Conservation (phyloP, 2,329 filamentous ascomycete species). For the Epichloe bromicola region DNA sequence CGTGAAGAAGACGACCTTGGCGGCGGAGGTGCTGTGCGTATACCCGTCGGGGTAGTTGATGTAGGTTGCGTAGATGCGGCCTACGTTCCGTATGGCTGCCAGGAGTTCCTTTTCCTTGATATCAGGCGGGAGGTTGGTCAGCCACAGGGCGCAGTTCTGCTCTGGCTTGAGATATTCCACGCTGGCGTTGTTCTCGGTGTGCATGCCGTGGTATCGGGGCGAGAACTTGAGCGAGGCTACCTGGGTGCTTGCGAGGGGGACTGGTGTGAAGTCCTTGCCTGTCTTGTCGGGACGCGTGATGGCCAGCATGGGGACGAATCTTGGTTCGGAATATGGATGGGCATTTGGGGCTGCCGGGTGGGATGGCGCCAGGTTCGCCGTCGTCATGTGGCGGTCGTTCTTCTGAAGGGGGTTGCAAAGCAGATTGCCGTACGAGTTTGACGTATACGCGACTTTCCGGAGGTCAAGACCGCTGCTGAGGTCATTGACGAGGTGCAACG, state of each 20-base stretch:
- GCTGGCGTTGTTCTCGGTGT: constrained; percentile 23
- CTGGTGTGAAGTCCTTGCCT: constrained; percentile 3
- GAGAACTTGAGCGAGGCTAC: constrained; percentile 16
- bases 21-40: constrained; percentile 26
- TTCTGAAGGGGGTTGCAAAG: too few relatives aligned
- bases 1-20: constrained; percentile 37
- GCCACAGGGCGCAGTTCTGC: constrained; percentile 38
- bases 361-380: neutral
- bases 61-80: constrained; percentile 37
- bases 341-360: neutral
- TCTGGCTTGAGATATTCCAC: constrained; percentile 16
- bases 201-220: constrained; percentile 23
- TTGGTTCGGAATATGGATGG: neutral
- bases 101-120: constrained; percentile 32
- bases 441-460: neutral
- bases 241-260: constrained; percentile 1
- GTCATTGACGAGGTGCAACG: neutral
- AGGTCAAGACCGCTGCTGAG: neutral
- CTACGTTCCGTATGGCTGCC: constrained; percentile 27
- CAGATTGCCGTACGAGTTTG: neutral
- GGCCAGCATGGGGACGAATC: constrained; percentile 14
- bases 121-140: constrained; percentile 35
- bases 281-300: constrained; percentile 9
- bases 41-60: constrained; percentile 34
- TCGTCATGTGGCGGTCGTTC: too few relatives aligned